Conservation (phyloP, 2,329 filamentous ascomycete genomes). For the Ophiocordyceps camponoti-leonardi region DNA sequence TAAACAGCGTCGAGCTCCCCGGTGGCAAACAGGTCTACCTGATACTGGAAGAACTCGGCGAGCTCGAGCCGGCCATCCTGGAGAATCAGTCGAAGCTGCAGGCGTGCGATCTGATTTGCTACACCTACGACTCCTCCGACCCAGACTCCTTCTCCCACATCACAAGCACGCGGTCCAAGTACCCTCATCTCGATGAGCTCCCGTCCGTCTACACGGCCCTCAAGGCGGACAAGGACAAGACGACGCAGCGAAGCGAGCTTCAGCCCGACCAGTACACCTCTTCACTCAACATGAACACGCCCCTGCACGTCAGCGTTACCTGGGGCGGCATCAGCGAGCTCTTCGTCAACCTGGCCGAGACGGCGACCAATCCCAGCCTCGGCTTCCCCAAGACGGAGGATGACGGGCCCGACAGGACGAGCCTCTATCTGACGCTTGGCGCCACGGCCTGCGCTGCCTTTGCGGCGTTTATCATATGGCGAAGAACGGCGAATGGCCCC, state of each 20-base stretch:
- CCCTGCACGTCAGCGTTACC: conserved; percentile 83
- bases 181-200: conserved; percentile 72
- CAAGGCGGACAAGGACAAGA: conserved; percentile 92
- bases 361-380: conserved; percentile 73
- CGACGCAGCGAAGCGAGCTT: conserved; percentile 78
- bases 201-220: conserved; percentile 84
- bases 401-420: conserved; percentile 65
- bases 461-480: conserved; percentile 49
- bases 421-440: conserved; percentile 70
- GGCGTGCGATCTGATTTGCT: conserved; percentile 85
- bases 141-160: conserved; percentile 93
- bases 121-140: conserved; percentile 91
- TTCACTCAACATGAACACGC: conserved; percentile 71
- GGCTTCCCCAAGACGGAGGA: conserved; percentile 85
- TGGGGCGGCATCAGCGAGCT: conserved; percentile 91
- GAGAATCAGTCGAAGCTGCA: conserved; percentile 85
- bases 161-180: conserved; percentile 59
- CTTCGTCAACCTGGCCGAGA: conserved; percentile 81
- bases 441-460: conserved; percentile 49
- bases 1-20: conserved; percentile 90
- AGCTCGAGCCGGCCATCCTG: conserved; percentile 85
- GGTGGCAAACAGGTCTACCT: conserved; percentile 95
- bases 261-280: conserved; percentile 89
- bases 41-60: conserved; percentile 86
- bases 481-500: conserved; percentile 32